Base-by-base conservation (phyloP, 495 filamentous ascomycete species). In the Barbatosphaeria neglecta region DNA sequence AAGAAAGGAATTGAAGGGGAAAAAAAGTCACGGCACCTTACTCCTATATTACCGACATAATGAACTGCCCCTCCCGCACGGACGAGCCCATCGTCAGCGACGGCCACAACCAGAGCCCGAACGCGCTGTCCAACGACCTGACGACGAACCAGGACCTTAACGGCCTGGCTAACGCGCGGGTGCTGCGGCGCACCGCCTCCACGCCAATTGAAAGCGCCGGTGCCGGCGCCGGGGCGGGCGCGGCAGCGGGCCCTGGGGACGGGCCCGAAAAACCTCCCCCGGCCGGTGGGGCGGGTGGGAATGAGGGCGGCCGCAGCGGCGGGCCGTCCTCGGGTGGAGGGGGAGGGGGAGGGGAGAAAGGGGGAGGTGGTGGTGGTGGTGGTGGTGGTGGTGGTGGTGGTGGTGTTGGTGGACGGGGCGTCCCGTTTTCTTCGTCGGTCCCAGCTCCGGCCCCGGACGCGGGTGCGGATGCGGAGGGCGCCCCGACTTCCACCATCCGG, bases 61-160 rank as follows among this genome's bases (percentile, higher is more conserved):
- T 41, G 39, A 41, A 41, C 52, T 72, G 74, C 42, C 72, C 77
- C 1, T 79, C 75, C 8, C 52, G 69, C 37, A 73, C 69, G 16
- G 68, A 75, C 39, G 76, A 79, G 51, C 71, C 69, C 15, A 57
- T 64, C 31, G 61, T 63, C 39, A 62, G 62, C 40, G 59, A 74
- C 18, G 75, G 75, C 45, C 67, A 66, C 51, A 81, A 81, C 55
- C 78, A 83, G 58, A 79, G 67, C 46, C 79, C 78, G 1, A 61
- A 66, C 52, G 55, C 59, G 6, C 61, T 81, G 19, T 64, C 70
- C 31, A 68, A 67, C 49, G 78, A 80, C 48, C 62, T 73, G 17
- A 75, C 76, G 11, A 81, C 77, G 0, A 70, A 75, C 46, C 61
- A 73, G 43, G 77, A 81, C 53, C 54, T 82, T 54, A 73, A 77